These are phyloP conservation scores for Fusarium coicis DNA, from an alignment of 2,329 filamentous ascomycete species.

Conservation along the genomic window DNA sequence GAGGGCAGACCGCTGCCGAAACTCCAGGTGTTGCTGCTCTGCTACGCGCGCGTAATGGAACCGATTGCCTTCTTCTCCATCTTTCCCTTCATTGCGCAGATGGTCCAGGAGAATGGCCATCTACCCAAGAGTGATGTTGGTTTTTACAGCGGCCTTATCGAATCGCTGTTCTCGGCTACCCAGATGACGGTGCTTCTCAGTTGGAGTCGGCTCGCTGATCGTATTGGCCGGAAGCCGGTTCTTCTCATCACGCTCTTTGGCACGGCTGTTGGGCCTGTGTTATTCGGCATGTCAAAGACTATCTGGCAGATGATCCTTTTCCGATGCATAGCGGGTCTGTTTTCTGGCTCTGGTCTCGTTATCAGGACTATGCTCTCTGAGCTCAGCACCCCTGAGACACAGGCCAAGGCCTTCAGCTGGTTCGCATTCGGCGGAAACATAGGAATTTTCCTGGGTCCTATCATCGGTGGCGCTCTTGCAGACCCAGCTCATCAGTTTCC, in stretches of 20 bases:
- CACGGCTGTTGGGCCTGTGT: constrained; percentile 66
- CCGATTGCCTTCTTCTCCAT: constrained; percentile 87
- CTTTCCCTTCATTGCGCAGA: constrained; percentile 82
- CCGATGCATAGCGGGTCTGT: constrained; percentile 76
- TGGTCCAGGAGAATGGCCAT: constrained; percentile 74
- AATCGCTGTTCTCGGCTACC: constrained; percentile 77
- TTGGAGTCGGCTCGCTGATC: constrained; percentile 74
- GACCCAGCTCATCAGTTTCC: constrained; percentile 74
- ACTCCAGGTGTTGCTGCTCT: constrained; percentile 76
- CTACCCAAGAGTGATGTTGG: constrained; percentile 75
- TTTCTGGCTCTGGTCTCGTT: constrained; percentile 78
- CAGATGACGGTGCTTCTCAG: constrained; percentile 82
- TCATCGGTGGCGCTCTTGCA: constrained; percentile 75
- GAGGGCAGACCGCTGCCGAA: constrained; percentile 50
- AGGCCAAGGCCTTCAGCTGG: constrained; percentile 78
- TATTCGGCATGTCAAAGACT: constrained; percentile 75
- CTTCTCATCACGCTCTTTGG: constrained; percentile 75
- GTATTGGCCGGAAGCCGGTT: constrained; percentile 76
- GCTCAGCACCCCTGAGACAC: constrained; percentile 74
- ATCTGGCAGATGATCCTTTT: constrained; percentile 81
- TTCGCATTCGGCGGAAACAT: constrained; percentile 81
- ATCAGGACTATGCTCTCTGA: constrained; percentile 83
- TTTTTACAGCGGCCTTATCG: constrained; percentile 82
- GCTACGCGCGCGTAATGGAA: constrained; percentile 77
- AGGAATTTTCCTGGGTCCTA: constrained; percentile 77